Conservation (phyloP, 768 basidiomycete species). For the Termitomyces sp. region DNA sequence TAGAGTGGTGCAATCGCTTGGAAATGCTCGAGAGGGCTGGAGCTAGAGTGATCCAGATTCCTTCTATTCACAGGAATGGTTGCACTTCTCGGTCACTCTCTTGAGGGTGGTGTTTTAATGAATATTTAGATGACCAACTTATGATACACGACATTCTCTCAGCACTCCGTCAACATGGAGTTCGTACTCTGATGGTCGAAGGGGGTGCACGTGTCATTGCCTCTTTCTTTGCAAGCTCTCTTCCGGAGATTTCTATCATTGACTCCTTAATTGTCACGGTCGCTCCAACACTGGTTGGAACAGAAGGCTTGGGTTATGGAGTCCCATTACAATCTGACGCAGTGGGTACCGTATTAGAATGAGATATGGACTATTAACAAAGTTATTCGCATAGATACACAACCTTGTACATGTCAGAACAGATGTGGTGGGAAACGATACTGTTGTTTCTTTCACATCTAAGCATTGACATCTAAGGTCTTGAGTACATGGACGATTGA, state of each 20-base stretch:
- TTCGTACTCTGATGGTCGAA: slow-evolving; percentile 89
- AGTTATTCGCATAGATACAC: not conserved
- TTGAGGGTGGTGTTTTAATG: not conserved
- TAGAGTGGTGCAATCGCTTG: slow-evolving; percentile 27
- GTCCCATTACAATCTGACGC: slow-evolving; percentile 6
- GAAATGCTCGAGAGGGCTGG: slow-evolving; percentile 55
- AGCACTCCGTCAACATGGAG: slow-evolving; percentile 45
- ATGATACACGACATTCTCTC: slow-evolving; percentile 44
- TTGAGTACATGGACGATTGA: not conserved
- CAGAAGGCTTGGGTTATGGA: slow-evolving; percentile 56
- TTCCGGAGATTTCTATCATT: slow-evolving; percentile 31
- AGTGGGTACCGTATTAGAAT: slow-evolving; percentile 8
- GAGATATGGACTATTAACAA: not conserved
- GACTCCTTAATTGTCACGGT: slow-evolving; percentile 81
- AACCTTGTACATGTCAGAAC: slow-evolving; percentile 24
- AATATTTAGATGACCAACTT: slow-evolving; percentile 18
- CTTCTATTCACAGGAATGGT: slow-evolving; percentile 28
- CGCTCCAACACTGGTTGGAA: slow-evolving; percentile 80
- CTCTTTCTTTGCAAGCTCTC: slow-evolving; percentile 46
- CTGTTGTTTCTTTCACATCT: slow-evolving; percentile 22
- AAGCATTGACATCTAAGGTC: not conserved
- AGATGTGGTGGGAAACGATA: slow-evolving; percentile 29
- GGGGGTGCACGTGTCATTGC: slow-evolving; percentile 83
- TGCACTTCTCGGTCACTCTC: not conserved
- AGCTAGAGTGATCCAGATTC: slow-evolving; percentile 54